Conservation (phyloP, 208 protist species). For the Borovskyia barvae region DNA sequence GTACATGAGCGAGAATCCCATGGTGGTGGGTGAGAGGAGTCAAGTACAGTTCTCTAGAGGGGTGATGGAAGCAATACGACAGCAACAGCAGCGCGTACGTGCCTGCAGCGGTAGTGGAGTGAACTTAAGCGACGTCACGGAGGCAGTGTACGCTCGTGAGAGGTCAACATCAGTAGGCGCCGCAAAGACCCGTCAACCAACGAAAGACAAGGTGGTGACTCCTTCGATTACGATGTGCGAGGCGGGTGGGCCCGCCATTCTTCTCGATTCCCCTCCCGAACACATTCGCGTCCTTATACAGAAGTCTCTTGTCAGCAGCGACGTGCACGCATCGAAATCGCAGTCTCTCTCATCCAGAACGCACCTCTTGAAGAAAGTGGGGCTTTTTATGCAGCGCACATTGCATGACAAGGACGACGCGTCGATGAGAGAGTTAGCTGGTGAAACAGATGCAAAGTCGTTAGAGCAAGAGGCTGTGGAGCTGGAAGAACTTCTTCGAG, state of each 20-base stretch:
- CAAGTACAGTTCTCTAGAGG: background rate
- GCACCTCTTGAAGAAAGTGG: conserved; percentile 16
- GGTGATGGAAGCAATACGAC: conserved; percentile 12
- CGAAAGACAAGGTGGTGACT: too few species aligned
- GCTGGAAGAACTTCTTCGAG: conserved; percentile 17
- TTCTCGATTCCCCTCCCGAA: conserved; percentile 22
- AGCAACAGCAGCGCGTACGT: too few species aligned
- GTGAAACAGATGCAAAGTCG: background rate
- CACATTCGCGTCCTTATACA: conserved; percentile 24
- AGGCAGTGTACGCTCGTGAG: conserved; percentile 3
- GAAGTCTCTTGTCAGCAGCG: conserved; percentile 4
- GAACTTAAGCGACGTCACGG: too few species aligned
- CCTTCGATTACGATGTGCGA: too few species aligned
- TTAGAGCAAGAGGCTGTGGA: conserved; percentile 20
- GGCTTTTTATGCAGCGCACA: conserved; percentile 19
- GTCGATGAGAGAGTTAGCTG: background rate
- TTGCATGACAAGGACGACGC: background rate
- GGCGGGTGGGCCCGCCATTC: too few species aligned
- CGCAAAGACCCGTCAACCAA: background rate
- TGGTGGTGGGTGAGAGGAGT: too few species aligned
- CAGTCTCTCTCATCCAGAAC: conserved; percentile 1
- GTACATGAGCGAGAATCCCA: conserved; percentile 16
- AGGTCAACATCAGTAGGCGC: background rate
- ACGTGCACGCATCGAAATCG: background rate
- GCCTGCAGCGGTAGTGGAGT: too few species aligned